Percentiles rank a stretch among this genome's conserved stretches.
These are phyloP conservation scores for Pseudocohnilembus persalinus DNA, from an alignment of 169 alveolate species.

Conservation along the genomic window DNA sequence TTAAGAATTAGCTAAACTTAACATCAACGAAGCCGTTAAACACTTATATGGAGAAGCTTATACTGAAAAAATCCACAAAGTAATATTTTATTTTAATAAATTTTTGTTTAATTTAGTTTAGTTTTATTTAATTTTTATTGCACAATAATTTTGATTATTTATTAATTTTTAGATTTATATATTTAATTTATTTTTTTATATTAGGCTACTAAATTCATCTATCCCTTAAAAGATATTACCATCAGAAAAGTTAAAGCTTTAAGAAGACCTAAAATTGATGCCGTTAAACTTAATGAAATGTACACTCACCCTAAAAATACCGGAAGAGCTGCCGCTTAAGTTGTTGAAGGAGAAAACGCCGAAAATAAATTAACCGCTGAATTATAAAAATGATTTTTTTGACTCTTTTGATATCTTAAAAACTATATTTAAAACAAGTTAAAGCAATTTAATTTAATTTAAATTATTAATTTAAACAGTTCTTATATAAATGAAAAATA, in stretches of 20 bases:
- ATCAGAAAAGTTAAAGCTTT: constrained; percentile 76
- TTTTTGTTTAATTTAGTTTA: too few relatives aligned
- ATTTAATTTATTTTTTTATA: not conserved
- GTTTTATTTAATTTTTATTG: too few relatives aligned
- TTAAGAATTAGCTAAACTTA: constrained; percentile 56
- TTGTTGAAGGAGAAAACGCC: not conserved
- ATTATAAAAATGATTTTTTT: not conserved
- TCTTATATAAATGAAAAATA: too few relatives aligned
- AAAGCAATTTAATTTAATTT: too few relatives aligned
- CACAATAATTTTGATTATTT: too few relatives aligned
- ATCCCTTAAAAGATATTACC: constrained; percentile 75
- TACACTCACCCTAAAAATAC: not conserved
- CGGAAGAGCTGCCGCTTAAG: not conserved
- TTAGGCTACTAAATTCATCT: constrained; percentile 58
- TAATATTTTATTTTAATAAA: too few relatives aligned
- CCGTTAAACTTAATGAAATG: constrained; percentile 16
- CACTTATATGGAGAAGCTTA: constrained; percentile 36
- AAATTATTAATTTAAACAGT: too few relatives aligned
- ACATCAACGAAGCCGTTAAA: constrained; percentile 61
- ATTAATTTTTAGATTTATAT: too few relatives aligned
- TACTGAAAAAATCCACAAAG: constrained; percentile 15
- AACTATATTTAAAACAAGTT: too few relatives aligned
- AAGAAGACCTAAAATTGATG: constrained; percentile 79
- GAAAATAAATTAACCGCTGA: not conserved
- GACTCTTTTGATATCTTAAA: too few relatives aligned